Evolutionary conservation across 768 basidiomycete species (phyloP).

Genomic region (Coprinopsis marcescibilis): DNA sequence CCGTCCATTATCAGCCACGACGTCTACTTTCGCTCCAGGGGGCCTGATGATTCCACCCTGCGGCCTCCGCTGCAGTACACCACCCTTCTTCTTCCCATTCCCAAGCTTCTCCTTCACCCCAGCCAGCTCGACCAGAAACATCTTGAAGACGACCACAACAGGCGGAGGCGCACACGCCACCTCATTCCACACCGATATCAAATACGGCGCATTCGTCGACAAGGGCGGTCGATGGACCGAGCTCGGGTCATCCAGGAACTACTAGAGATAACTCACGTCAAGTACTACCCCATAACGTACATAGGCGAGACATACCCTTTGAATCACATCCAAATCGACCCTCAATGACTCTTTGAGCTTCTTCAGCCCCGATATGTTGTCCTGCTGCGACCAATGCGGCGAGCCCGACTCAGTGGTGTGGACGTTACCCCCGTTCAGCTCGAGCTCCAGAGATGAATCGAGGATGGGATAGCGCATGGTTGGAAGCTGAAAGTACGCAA

Average conservation of each 20-base stretch:
- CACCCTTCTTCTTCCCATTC: slow-evolving; percentile 16
- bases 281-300: background rate
- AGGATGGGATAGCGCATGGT: slow-evolving; percentile 36
- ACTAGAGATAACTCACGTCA: slow-evolving; percentile 32
- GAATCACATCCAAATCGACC: slow-evolving; percentile 38
- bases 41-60: slow-evolving; percentile 19
- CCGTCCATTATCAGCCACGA: slow-evolving; percentile 69
- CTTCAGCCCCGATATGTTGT: slow-evolving; percentile 39
- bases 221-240: slow-evolving; percentile 42
- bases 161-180: slow-evolving; percentile 55
- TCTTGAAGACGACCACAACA: slow-evolving; percentile 53
- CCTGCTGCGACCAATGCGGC: slow-evolving; percentile 31
- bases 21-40: slow-evolving; percentile 66
- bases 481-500: slow-evolving; percentile 34
- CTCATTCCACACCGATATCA: slow-evolving; percentile 80
- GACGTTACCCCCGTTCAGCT: background rate
- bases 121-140: slow-evolving; percentile 31
- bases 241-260: slow-evolving; percentile 53
- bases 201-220: slow-evolving; percentile 76
- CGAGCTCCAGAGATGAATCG: slow-evolving; percentile 35
- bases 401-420: slow-evolving; percentile 32
- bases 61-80: slow-evolving; percentile 14
- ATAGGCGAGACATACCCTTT: slow-evolving; percentile 31
- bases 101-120: background rate
- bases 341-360: slow-evolving; percentile 41